These are phyloP conservation scores for Cyphellophora europaea DNA, from an alignment of 2,329 filamentous ascomycete genomes.

Conservation along the genomic window DNA sequence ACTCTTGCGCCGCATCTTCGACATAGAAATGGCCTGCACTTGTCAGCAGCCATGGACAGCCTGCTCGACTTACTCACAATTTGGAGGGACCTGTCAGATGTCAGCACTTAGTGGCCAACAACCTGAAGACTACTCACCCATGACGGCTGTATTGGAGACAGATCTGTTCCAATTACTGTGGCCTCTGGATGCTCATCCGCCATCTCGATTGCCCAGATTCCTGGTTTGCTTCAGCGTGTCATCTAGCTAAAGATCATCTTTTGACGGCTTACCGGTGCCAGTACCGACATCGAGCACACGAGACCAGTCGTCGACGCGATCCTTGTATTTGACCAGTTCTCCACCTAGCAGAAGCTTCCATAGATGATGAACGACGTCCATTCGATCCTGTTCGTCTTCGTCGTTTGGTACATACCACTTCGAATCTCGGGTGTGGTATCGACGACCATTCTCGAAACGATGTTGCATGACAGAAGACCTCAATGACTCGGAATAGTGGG, in stretches of 20 bases:
- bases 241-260: too few species aligned
- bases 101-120: too few species aligned
- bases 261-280: conserved; percentile 11
- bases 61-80: too few species aligned
- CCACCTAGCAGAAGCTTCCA: conserved; percentile 15
- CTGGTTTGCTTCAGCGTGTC: too few species aligned
- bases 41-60: too few species aligned
- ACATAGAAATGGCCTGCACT: conserved; percentile 23
- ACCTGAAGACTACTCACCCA: too few species aligned
- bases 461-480: too few species aligned
- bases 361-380: conserved; percentile 32
- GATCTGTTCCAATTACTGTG: conserved; percentile 14
- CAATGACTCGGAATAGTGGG: too few species aligned
- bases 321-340: conserved; percentile 3
- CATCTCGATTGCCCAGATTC: conserved; percentile 13
- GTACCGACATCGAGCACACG: conserved; percentile 10
- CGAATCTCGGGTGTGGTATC: too few species aligned
- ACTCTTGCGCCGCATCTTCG: conserved; percentile 22
- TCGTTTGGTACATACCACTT: too few species aligned
- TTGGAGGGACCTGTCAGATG: too few species aligned
- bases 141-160: conserved; percentile 16
- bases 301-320: neutral
- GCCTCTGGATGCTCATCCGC: conserved; percentile 17
- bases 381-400: conserved; percentile 29
- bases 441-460: too few species aligned